Evolutionary conservation across 1,284 basidiomycete genomes (phyloP).

Genomic region (Rhodotorula sp.): DNA sequence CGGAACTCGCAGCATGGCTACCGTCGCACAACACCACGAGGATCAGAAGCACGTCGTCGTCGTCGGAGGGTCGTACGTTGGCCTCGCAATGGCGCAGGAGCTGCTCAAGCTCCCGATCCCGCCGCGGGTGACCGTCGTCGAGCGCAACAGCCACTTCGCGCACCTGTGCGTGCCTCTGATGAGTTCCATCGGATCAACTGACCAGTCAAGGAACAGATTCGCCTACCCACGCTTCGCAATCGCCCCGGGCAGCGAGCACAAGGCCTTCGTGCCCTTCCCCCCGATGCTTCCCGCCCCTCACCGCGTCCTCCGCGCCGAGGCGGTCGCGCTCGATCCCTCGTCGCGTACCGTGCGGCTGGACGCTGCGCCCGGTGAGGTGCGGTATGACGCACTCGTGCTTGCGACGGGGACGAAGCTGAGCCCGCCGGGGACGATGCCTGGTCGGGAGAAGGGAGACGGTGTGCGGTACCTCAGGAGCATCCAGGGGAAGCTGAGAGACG

Average conservation of each 20-base stretch:
- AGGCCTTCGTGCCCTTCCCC: conserved; percentile 42
- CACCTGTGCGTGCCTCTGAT: conserved; percentile 42
- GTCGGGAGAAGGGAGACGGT: conserved; percentile 27
- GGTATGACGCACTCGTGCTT: conserved; percentile 53
- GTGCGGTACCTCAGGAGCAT: conserved; percentile 49
- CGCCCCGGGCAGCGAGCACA: conserved; percentile 29
- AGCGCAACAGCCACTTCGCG: conserved; percentile 47
- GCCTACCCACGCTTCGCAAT: conserved; percentile 35
- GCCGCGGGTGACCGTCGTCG: conserved; percentile 44
- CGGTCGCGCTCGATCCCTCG: conserved; percentile 5
- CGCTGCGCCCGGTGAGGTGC: conserved; percentile 17
- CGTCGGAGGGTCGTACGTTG: conserved; percentile 45
- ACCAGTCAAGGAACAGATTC: conserved; percentile 14
- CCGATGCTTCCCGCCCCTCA: conserved; percentile 37
- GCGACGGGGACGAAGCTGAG: conserved; percentile 47
- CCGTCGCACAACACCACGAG: neutral
- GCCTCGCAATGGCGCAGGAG: conserved; percentile 39
- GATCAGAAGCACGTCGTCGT: conserved; percentile 41
- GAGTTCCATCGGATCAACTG: neutral
- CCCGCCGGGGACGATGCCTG: conserved; percentile 47
- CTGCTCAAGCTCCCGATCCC: conserved; percentile 32
- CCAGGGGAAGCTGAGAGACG: conserved; percentile 47
- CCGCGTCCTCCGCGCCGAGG: conserved; percentile 26
- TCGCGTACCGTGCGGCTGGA: neutral
- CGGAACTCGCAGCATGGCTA: no score